phyloP scores from a whole-genome alignment of 148 eudicot species.

The Suaeda aralocaspica region DNA sequence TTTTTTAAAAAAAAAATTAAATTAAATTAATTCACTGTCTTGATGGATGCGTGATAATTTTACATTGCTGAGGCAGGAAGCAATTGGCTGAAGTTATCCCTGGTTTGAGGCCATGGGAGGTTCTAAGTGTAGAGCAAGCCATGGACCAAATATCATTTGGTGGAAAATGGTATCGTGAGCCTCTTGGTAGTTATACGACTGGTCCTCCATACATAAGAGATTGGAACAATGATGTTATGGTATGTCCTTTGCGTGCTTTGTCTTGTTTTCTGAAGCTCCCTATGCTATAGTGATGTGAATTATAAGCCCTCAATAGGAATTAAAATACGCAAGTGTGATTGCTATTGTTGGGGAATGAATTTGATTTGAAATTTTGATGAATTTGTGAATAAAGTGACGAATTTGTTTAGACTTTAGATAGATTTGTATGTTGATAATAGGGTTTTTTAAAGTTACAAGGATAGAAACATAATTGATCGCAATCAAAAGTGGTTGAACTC shows the following conservation, averaged over 20 bases:
- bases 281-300: no score
- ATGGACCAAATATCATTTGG: slow-evolving; percentile 81
- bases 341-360: no score
- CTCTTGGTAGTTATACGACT: slow-evolving; percentile 71
- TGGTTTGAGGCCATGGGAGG: slow-evolving; percentile 91
- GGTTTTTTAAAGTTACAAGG: neutral
- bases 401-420: no score
- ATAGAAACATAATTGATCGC: no score
- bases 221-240: slow-evolving; percentile 65
- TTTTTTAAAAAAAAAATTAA: neutral
- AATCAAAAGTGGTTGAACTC: no score
- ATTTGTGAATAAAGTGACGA: no score
- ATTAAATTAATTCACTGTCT: neutral
- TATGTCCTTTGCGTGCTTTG: slow-evolving; percentile 21
- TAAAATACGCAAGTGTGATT: no score
- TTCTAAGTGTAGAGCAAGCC: slow-evolving; percentile 80
- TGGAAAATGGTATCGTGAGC: slow-evolving; percentile 79
- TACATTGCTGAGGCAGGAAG: slow-evolving; percentile 39
- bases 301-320: no score
- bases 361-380: no score
- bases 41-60: slow-evolving; percentile 9
- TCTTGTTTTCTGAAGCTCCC: neutral
- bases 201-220: slow-evolving; percentile 75
- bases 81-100: slow-evolving; percentile 67
- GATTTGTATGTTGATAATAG: no score